Base-by-base conservation (phyloP, 2,329 filamentous ascomycete genomes). In the Tolypocladium tundrense region DNA sequence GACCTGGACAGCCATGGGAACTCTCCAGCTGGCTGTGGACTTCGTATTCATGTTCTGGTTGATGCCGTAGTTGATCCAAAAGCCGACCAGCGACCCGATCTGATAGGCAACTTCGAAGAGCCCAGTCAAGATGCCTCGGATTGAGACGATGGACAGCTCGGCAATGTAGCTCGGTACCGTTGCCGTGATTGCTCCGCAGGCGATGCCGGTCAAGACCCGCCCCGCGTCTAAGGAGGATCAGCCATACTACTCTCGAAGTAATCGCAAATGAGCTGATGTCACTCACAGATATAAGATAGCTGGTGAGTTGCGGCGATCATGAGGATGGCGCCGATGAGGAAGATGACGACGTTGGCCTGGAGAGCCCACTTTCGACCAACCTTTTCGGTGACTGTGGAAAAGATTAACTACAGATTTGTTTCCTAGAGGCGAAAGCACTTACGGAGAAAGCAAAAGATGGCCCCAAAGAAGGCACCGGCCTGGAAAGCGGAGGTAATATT, bases 121-220 rank as follows among this genome's bases (percentile, higher is more conserved):
- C 16, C 81, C 81, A 8, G 81, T 81, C 3, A 84, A 76, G 33
- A 82, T 72, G 63, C 83, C 83, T 63, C 84, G 77, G 56, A 79
- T 83, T 2, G 78, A 79, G 0, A 83, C 77, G 62, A 82, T 76
- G 0, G 84, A 82, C 57, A 82, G 79, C 66, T 87, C 85, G 11
- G 83, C 80, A 59, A 86, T 83, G 66, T 87, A 87, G 40, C 83
- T 78, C 3, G 84, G 85, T 3, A 87, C 80, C 7, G 79, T 81
- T 65, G 81, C 82, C 10, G 77, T 80, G 65, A 83, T 75, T 45
- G 81, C 68, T n/a, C 81, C 82, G 52, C 82, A 77, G 24, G 80
- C 82, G 66, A 81, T 76, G 1, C 82, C 82, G 1, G 79, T 82
- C 40, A 85, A 71, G 60, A 81, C 80, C 13, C 85, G 80, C 0